A percentile compares a stretch with the other conserved stretches of the same genome.
Conservation (phyloP, 495 filamentous ascomycete species). For the Podospora anserina region DNA sequence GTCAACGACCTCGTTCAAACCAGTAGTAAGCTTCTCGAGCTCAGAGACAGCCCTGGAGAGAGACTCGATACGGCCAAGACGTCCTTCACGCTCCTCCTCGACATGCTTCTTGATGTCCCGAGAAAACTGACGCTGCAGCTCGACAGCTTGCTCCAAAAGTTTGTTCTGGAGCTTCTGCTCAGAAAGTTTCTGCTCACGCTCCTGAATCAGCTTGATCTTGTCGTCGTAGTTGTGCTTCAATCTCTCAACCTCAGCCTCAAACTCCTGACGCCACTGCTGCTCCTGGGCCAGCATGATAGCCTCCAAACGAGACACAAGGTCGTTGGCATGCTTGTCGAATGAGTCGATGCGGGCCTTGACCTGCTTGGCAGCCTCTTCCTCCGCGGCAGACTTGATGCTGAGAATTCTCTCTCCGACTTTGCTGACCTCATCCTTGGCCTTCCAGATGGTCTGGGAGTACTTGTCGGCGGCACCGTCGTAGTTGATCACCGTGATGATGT, state of each 20-base stretch:
- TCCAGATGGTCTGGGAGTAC: conserved; percentile 69
- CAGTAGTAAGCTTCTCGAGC: conserved; percentile 77
- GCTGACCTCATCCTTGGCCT: conserved; percentile 79
- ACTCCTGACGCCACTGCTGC: conserved; percentile 77
- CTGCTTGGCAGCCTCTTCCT: conserved; percentile 71
- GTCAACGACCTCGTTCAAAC: conserved; percentile 85
- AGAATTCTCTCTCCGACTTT: conserved; percentile 72
- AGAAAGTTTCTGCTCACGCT: conserved; percentile 66
- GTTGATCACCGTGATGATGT: conserved; percentile 89
- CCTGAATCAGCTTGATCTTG: conserved; percentile 71
- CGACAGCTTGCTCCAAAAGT: conserved; percentile 86
- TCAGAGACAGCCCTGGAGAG: conserved; percentile 71
- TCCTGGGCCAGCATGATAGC: conserved; percentile 70
- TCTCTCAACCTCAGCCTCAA: conserved; percentile 80
- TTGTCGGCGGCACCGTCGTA: conserved; percentile 69
- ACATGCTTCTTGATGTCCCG: conserved; percentile 74
- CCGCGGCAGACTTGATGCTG: conserved; percentile 61
- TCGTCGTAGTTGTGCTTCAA: conserved; percentile 71
- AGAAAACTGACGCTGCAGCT: conserved; percentile 78
- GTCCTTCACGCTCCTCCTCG: conserved; percentile 82
- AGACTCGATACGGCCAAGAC: conserved; percentile 79
- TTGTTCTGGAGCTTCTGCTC: conserved; percentile 79
- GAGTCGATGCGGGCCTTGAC: conserved; percentile 62
- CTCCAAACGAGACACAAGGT: conserved; percentile 78
- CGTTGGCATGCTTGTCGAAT: conserved; percentile 50